Conservation (phyloP, 1,284 basidiomycete species). For the Sporisorium sorghi region DNA sequence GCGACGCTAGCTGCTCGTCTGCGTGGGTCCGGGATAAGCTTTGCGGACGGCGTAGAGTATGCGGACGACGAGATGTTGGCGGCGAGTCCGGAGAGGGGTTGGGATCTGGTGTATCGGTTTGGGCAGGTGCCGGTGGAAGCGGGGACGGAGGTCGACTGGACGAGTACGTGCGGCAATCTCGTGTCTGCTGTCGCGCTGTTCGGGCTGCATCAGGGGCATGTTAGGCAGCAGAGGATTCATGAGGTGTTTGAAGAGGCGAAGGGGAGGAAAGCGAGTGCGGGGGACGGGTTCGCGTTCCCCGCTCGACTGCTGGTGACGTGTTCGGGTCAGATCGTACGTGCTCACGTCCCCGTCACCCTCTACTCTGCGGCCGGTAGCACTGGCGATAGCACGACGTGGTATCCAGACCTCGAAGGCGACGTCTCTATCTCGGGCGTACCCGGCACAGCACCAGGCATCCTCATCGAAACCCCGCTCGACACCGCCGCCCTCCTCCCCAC, state of each 20-base stretch:
- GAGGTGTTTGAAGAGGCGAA: slow-evolving; percentile 8
- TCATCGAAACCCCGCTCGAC: slow-evolving; percentile 60
- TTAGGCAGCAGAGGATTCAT: slow-evolving; percentile 26
- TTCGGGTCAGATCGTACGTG: slow-evolving; percentile 58
- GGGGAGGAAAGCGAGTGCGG: neutral
- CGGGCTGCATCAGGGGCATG: slow-evolving; percentile 41
- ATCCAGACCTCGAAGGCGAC: slow-evolving; percentile 40
- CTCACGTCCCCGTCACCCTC: slow-evolving; percentile 49
- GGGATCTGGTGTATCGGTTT: slow-evolving; percentile 66
- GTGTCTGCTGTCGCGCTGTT: slow-evolving; percentile 63
- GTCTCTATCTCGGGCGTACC: slow-evolving; percentile 66
- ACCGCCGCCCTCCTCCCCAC: slow-evolving; percentile 45
- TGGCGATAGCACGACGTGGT: slow-evolving; percentile 17
- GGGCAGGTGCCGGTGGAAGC: slow-evolving; percentile 64
- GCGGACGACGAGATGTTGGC: slow-evolving; percentile 46
- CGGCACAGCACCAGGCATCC: slow-evolving; percentile 56
- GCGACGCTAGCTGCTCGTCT: slow-evolving; percentile 9
- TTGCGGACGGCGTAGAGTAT: slow-evolving; percentile 47
- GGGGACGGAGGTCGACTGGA: slow-evolving; percentile 58
- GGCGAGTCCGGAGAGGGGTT: slow-evolving; percentile 24
- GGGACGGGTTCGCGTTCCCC: slow-evolving; percentile 30
- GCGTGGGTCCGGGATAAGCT: neutral
- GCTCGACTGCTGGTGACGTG: slow-evolving; percentile 53
- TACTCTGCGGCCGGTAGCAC: too few relatives aligned
- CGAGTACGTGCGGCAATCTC: slow-evolving; percentile 66